Evolutionary conservation across 1,284 basidiomycete genomes (phyloP), one percentile per base, ranked within the genome.

Genomic region (Cystobasidium slooffiae): DNA sequence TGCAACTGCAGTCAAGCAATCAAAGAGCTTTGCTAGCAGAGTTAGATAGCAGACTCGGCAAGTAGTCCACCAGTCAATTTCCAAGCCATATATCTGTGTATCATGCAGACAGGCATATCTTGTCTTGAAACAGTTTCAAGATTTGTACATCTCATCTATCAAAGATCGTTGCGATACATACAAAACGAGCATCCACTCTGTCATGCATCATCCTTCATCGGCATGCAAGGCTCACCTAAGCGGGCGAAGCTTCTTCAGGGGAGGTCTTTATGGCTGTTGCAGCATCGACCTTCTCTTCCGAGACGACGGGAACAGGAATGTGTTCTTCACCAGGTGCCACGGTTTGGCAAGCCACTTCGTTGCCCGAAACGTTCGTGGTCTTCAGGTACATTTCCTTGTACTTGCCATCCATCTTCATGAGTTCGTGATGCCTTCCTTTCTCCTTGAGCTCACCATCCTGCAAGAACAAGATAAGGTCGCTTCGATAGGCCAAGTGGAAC

Each of bases 1-100:
- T 99, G 46, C 97, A 99, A 83, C 94, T 99, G 1, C 96, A 99
- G 80, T 98, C 90, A 10, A 94, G 96, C 80, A 99, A 99, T 80
- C 96, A 98, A 82, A 88, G 90, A 51, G 88, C 89, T 1, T 85
- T 97, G 7, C 82, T 97, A 43, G 85, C 84, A 49, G 94, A 94
- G 82, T 84, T 97, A 7, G 90, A 94, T 81, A 91, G 92, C 79
- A 85, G 97, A 31, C 84, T 97, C 79, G 92, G 92, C 77, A 72
- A 88, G 80, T 43, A 47, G 39, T 16, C n/a, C 10, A 41, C 9
- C 22, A 22, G 44, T 51, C 37, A 47, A n/a, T n/a, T n/a, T n/a
- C n/a, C n/a, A n/a, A n/a, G 22, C 24, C 12, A 31, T 31, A 8
- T n/a, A 10, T n/a, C n/a, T n/a, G n/a, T n/a, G n/a, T n/a, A n/a